A percentile compares a stretch with the other conserved stretches of the same genome.
phyloP scores from a whole-genome alignment of 2,329 filamentous ascomycete genomes.

The Penicillium sp. region DNA sequence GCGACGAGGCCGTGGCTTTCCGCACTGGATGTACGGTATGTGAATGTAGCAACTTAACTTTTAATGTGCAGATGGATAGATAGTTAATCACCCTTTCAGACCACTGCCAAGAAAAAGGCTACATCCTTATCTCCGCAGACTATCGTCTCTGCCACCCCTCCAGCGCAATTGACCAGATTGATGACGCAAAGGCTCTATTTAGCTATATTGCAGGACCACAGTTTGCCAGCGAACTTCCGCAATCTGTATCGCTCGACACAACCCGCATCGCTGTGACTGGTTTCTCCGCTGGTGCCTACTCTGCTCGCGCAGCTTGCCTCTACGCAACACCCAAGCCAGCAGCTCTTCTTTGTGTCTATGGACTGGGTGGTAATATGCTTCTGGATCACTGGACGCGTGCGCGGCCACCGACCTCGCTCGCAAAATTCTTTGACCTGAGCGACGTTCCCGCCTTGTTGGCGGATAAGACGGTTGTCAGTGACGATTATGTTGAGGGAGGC shows the following conservation, averaged over 20 bases:
- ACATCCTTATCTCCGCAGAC: constrained; percentile 24
- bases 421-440: constrained; percentile 12
- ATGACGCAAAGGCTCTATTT: constrained; percentile 19
- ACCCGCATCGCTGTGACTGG: constrained; percentile 20
- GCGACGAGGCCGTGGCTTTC: constrained; percentile 10
- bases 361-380: constrained; percentile 17
- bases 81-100: background rate
- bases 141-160: constrained; percentile 24
- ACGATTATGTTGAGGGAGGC: constrained; percentile 7
- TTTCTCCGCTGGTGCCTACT: constrained; percentile 24
- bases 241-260: constrained; percentile 10
- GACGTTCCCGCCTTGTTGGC: constrained; percentile 12
- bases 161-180: constrained; percentile 21
- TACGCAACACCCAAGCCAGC: constrained; percentile 21
- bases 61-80: background rate
- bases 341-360: constrained; percentile 15
- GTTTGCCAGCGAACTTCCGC: constrained; percentile 10
- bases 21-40: constrained; percentile 19
- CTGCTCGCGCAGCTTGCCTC: constrained; percentile 24
- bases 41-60: background rate
- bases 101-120: constrained; percentile 20
- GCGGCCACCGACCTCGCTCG: constrained; percentile 20
- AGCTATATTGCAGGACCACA: constrained; percentile 7
- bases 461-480: constrained; percentile 21
- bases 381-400: constrained; percentile 21